Evolutionary conservation across 805 yeast species (phyloP), one percentile per base, ranked within the genome.

Genomic region (Candida corydali): DNA sequence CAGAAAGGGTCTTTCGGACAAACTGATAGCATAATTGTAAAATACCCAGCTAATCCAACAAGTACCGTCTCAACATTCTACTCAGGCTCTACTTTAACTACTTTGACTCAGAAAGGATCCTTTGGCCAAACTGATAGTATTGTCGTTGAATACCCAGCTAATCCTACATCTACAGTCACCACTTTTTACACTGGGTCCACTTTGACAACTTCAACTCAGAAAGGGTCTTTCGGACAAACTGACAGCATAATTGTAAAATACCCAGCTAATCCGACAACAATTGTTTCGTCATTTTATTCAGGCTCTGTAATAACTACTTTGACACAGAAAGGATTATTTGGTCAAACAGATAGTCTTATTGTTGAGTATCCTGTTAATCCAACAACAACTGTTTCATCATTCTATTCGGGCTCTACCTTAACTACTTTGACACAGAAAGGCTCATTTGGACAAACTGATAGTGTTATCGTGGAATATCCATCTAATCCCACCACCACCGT

Each of bases 331-430:
- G 32, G 40, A 3, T 41, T 45, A 14, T 45, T 25, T 11, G 23
- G 17, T 17, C 8, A 40, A 22, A 40, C 42, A 17, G 43, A 17
- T 17, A 37, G 36, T 3, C 38, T 42, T 8, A 17, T 35, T 18
- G 45, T 50, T 2, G 42, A 46, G 3, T 43, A 43, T n/a, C 55
- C 57, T 7, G 29, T 24, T 8, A 41, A 35, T 32, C 47, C 52
- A 4, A 30, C 34, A n/a, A 20, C 19, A 11, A 30, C 34, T n/a
- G 34, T 22, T 20, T n/a, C 33, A n/a, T 5, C 26, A 19, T 30
- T 30, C 15, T 30, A 22, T 8, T 19, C 33, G 7, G 33, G 33
- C 3, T 19, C 17, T 4, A 3, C 25, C 3, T 6, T 14, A 19
- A 12, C 10, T 19, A 12, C 24, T 8, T 8, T 12, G 3, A 30